Evolutionary conservation across 805 yeast genomes (phyloP).

Genomic region (Wickerhamiella spandovensis): DNA sequence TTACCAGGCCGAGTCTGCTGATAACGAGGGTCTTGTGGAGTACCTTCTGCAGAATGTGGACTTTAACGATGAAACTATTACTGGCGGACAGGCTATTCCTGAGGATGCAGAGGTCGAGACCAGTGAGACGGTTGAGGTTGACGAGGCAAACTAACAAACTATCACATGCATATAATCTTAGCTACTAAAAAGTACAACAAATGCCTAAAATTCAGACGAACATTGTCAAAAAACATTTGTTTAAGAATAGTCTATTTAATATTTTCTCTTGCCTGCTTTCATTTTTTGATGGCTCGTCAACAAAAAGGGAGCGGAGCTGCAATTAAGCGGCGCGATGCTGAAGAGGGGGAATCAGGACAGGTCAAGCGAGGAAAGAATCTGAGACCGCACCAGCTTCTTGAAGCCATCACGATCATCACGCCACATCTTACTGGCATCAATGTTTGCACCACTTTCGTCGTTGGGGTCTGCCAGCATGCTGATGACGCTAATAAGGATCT

Average conservation of each 20-base stretch:
- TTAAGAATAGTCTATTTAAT: too few species aligned
- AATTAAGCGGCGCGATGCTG: too few species aligned
- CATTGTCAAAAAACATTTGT: background rate
- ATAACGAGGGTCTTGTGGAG: constrained; percentile 61
- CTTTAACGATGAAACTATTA: constrained; percentile 40
- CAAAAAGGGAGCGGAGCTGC: too few species aligned
- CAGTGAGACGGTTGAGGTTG: background rate
- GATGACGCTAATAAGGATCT: constrained; percentile 81
- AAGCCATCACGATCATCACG: constrained; percentile 66
- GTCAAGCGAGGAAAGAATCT: constrained; percentile 62
- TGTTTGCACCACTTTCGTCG: constrained; percentile 89
- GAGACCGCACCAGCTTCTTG: constrained; percentile 47
- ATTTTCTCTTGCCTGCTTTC: too few species aligned
- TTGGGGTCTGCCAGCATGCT: constrained; percentile 95
- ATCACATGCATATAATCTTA: background rate
- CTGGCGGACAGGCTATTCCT: background rate
- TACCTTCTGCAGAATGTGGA: constrained; percentile 64
- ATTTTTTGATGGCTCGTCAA: too few species aligned
- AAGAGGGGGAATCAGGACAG: too few species aligned
- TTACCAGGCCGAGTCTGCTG: constrained; percentile 76
- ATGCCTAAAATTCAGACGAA: too few species aligned
- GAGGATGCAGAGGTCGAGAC: constrained; percentile 9
- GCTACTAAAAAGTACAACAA: too few species aligned
- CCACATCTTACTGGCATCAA: constrained; percentile 75
- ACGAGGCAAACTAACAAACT: background rate